Percentiles rank a stretch among this genome's conserved stretches.
Evolutionary conservation across 2,329 filamentous ascomycete species (phyloP).

Genomic region (Aureobasidium sp.): DNA sequence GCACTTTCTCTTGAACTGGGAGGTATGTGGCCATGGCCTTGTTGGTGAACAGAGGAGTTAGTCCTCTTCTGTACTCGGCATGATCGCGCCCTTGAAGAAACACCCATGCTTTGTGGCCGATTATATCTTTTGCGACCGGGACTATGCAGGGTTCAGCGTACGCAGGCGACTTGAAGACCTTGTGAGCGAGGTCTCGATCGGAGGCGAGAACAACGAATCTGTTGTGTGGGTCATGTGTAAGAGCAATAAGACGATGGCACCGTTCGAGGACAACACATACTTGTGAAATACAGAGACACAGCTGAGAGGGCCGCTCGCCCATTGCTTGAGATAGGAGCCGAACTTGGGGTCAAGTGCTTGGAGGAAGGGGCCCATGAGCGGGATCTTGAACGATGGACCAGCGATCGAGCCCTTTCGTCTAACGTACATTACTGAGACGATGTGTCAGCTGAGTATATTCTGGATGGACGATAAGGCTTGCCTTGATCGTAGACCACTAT

Average conservation of each 20-base stretch:
- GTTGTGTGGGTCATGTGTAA: neutral
- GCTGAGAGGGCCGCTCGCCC: slow-evolving; percentile 77
- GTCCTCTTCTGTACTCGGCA: slow-evolving; percentile 90
- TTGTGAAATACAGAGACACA: slow-evolving; percentile 97
- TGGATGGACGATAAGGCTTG: neutral
- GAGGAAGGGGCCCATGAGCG: slow-evolving; percentile 74
- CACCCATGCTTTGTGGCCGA: slow-evolving; percentile 50
- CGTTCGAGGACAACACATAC: slow-evolving; percentile 39
- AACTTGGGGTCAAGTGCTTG: slow-evolving; percentile 79
- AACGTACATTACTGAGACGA: neutral
- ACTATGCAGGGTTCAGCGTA: slow-evolving; percentile 12
- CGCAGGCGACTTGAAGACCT: slow-evolving; percentile 11
- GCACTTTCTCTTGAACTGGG: slow-evolving; percentile 84
- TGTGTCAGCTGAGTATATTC: neutral
- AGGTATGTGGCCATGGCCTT: slow-evolving; percentile 79
- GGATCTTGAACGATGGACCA: slow-evolving; percentile 38
- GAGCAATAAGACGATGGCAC: neutral
- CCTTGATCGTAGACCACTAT: slow-evolving; percentile 1
- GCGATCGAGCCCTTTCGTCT: slow-evolving; percentile 34
- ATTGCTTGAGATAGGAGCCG: slow-evolving; percentile 76
- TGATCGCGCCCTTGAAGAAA: slow-evolving; percentile 77
- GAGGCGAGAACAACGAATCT: slow-evolving; percentile 88
- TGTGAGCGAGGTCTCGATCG: slow-evolving; percentile 83
- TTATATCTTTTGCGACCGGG: slow-evolving; percentile 52
- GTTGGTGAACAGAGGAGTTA: slow-evolving; percentile 89